Percentiles rank a stretch among this genome's conserved stretches.
Conservation (phyloP, 345 rosid species). For the Brassica napus region Da-Ae NC_063439.1:857501-858000, state of each 20-base stretch:
- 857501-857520: constrained; percentile 73
- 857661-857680: constrained; percentile 43
- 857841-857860: constrained; percentile 18
- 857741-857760: background rate
- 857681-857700: background rate
- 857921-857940: constrained; percentile 67
- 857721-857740: background rate
- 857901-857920: constrained; percentile 80
- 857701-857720: background rate
- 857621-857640: constrained; percentile 26
- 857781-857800: constrained; percentile 88
- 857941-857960: constrained; percentile 18
- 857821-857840: constrained; percentile 66
- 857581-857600: background rate
- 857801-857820: constrained; percentile 84
- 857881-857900: constrained; percentile 98
- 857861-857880: constrained; percentile 61
- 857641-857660: constrained; percentile 38
- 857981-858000: constrained; percentile 71
- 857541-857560: background rate
- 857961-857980: constrained; percentile 48
- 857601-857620: constrained; percentile 43
- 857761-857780: constrained; percentile 97
- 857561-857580: background rate
- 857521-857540: constrained; percentile 68